Evolutionary conservation across 1,284 basidiomycete genomes (phyloP), one percentile per base, ranked within the genome.

Genomic region (Malassezia japonica): DNA sequence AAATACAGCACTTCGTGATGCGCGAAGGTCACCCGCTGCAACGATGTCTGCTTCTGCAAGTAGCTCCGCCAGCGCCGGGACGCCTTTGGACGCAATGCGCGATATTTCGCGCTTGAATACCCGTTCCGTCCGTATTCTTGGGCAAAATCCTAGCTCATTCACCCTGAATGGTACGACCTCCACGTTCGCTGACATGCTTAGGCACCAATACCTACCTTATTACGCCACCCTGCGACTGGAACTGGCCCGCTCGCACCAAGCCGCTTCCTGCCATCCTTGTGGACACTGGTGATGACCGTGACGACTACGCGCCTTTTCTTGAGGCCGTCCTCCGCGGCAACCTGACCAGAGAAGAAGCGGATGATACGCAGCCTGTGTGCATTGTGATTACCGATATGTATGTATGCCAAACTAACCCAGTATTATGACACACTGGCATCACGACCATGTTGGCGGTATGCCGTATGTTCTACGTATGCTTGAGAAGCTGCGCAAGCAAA

Each of bases 151-250:
- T 6, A 86, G 88, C 3, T 83, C 85, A 57, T 91, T 87, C 74
- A 92, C 90, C 0, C 78, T 95, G 1, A 87, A 92, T 78, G 89
- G 87, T 81, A 40, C 12, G 45, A 25, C n/a, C 15, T 9, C 27
- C 33, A 29, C 39, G 27, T 8, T 24, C 18, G 24, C 9, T 23
- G 27, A 16, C 21, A 15, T 12, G 2, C 58, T n/a, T n/a, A 32
- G 88, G 88, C 16, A 96, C 91, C 1, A 95, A 95, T 70, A 92
- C 88, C 1, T 96, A 95, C 70, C 78, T 96, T 54, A 72, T 95
- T 28, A 50, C 56, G 18, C 60, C 60, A 5, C 52, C 57, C 9
- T 46, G 43, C 1, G 34, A 59, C 23, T 50, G 77, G 74, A 57
- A 47, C 27, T 43, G 50, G 35, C 52, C 46, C 41, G 50, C 32